Conservation (phyloP, 2,329 filamentous ascomycete species). For the Pseudogymnoascus sp. region DNA sequence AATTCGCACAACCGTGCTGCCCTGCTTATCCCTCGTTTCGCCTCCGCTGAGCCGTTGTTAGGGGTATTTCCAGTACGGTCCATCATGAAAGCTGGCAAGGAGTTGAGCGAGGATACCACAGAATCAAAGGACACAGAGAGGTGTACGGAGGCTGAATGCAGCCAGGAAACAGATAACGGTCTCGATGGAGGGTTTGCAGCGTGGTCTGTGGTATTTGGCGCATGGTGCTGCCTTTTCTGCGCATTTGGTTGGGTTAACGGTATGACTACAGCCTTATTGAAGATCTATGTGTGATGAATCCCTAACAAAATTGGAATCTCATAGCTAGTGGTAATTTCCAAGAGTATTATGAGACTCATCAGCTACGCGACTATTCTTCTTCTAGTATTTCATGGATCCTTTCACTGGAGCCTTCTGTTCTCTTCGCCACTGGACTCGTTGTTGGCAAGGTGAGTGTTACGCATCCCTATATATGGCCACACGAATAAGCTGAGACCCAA, state of each 20-base stretch:
- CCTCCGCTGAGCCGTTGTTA: background rate
- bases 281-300: background rate
- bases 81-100: background rate
- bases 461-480: no score
- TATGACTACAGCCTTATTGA: conserved; percentile 13
- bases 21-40: background rate
- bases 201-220: conserved; percentile 50
- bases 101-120: background rate
- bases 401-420: conserved; percentile 41
- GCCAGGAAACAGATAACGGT: background rate
- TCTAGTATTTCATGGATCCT: conserved; percentile 56
- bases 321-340: conserved; percentile 37
- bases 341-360: conserved; percentile 47
- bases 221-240: conserved; percentile 41
- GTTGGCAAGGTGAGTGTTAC: background rate
- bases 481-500: background rate
- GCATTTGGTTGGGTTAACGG: conserved; percentile 47
- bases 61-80: background rate
- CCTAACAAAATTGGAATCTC: background rate
- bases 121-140: background rate
- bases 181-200: conserved; percentile 54
- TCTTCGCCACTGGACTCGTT: background rate
- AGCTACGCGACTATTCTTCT: conserved; percentile 42
- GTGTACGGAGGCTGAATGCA: background rate
- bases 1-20: background rate